Evolutionary conservation across 1,139 yeast genomes (phyloP), one percentile per base, ranked within the genome.

Genomic region (Geotrichum reessii): DNA sequence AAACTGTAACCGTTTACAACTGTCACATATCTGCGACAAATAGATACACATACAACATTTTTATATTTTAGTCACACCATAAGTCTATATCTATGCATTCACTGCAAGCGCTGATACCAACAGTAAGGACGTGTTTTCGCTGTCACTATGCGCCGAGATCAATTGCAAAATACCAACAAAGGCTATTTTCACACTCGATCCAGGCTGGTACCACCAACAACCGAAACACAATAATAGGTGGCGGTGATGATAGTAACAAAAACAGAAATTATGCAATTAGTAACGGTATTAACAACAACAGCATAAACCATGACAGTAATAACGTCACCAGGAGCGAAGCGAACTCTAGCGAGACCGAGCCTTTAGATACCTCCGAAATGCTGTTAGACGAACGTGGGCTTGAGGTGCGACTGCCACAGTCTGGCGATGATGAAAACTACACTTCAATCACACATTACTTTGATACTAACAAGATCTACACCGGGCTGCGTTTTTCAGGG

Each of bases 391-490:
- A 37, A 19, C 44, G 21, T 7, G 44, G 44, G 5, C 44, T 57
- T 6, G 57, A 57, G 31, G 49, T 57, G 21, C 46, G 59, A 6
- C 50, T 11, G 5, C 44, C 50, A 2, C 55, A 53, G 12, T 46
- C 57, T 6, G 55, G 51, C 6, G 57, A 53, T 22, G 53, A 42
- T n/a, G 52, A 47, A 4, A 19, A 22, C 12, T 21, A 21, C 9
- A 52, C 55, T 2, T 37, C 56, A 9, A 12, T 52, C 7, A 51
- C 54, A n/a, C 72, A 73, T 57, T 68, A 69, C 56, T 75, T 76
- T 62, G 78, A 76, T 58, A 76, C 79, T 1, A 75, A 74, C 55
- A 70, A 71, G 55, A 68, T 76, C 8, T 75, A 73, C 60, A 63
- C 72, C 11, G 66, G 67, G 47, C 66, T 76, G 46, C 67, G 69